Evolutionary conservation across 2,329 filamentous ascomycete species (phyloP), one percentile per base, ranked within the genome.

Genomic region (Dactylellina leptospora): DNA sequence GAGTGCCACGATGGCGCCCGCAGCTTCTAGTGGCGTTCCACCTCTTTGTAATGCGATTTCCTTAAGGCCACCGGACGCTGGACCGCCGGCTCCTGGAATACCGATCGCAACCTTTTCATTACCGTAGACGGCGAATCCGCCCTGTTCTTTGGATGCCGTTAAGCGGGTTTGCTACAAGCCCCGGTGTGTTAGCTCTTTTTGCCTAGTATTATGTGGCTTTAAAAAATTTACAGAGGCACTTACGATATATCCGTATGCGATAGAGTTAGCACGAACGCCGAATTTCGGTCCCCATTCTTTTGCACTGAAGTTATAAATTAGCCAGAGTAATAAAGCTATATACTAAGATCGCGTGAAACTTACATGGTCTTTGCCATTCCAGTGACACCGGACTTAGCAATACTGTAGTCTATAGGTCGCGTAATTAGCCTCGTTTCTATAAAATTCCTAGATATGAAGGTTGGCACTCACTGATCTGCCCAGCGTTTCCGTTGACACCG

Each of bases 351-450:
- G 2, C 2, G 8, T 9, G 16, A 48, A 5, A 69, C 20, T 53
- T 92, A 91, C 78, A 96, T 91, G 1, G 91, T 92, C 82, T 95
- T 96, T 69, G 90, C 93, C 66, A 96, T 84, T 4, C 92, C 92
- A 9, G 86, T 86, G 11, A 96, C 86, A 47, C 91, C 92, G 2
- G 92, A 90, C 82, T 96, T 96, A 59, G 90, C 92, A 50, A 93
- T 82, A 33, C 89, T 85, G 80, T 96, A 96, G 83, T 96, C 96
- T 76, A 40, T n/a, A 89, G 83, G 96, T 92, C n/a, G 92, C 92
- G 56, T 11, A 50, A 33, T 58, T 72, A 38, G 54, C 61, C 47
- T 47, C 13, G 8, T 28, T 2, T 18, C 27, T 28, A 79, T 28
- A 77, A 81, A 9, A 28, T 23, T 28, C 4, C n/a, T 42, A 11